Base-by-base conservation (phyloP, 352 stramenopile species). In the Globisporangium echinulatum region DNA sequence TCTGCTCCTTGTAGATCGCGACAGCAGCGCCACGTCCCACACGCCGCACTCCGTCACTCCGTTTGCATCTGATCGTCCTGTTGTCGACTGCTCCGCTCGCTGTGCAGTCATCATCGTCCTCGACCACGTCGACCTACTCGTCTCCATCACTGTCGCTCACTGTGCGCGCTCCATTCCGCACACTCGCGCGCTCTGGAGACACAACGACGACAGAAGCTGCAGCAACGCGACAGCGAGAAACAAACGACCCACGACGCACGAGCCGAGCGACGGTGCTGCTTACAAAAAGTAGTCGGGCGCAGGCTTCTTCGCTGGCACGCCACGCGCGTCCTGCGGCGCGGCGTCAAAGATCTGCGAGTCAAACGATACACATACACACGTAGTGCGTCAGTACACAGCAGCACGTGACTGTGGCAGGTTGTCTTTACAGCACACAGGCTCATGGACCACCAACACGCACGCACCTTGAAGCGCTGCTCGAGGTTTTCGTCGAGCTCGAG, bases 211-310 rank as follows among this genome's bases (percentile, higher is more conserved):
- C 25, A 33, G 25, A 33, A 33, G 2, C 25, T 33, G 25, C 25
- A 33, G 25, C 25, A 33, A 33, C 25, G 25, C 25, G 25, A 3
- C 25, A 33, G 25, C 25, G 25, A 33, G 25, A 33, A 33, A 33
- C 25, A 33, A 33, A 43, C 39, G 39, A 43, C 39, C 7, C 5
- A 14, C 19, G 49, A 52, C n/a, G 9, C 9, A 56, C 25, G 7
- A 5, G 43, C 6, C 11, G 7, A n/a, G 33, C 15, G 38, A 36
- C 14, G 7, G 4, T n/a, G 49, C 43, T 56, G 42, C 54, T 88
- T 93, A 99, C 69, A 99, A 85, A 80, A 99, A 99, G 82, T 99
- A 99, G 73, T 99, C 97, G 13, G 97, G 96, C 17, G 96, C 96
- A 44, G 97, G 96, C 74, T 99, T 99, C 77, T 99, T 99, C 47